phyloP scores from a whole-genome alignment of 1,284 basidiomycete genomes.

The Ustilago nuda region DNA sequence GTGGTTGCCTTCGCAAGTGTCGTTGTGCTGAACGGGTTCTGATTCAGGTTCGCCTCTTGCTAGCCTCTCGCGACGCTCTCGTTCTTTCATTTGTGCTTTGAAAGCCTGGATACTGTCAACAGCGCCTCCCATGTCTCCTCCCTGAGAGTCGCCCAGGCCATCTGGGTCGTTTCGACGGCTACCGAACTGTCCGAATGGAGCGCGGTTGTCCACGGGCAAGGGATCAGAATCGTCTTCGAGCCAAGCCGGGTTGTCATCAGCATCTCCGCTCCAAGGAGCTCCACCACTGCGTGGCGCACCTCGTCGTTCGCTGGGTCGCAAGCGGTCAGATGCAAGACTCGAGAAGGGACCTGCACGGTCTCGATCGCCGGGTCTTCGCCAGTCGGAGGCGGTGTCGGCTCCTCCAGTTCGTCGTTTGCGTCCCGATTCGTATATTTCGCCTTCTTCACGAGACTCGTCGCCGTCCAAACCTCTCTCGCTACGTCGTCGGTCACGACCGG shows the following conservation, averaged over 20 bases:
- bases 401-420: constrained; percentile 49
- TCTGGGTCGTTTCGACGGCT: constrained; percentile 35
- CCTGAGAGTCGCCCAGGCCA: constrained; percentile 18
- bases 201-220: constrained; percentile 46
- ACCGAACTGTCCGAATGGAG: constrained; percentile 69
- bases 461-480: constrained; percentile 41
- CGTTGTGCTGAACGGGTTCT: constrained; percentile 16
- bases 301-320: constrained; percentile 42
- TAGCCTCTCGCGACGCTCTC: constrained; percentile 74
- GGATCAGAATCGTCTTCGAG: constrained; percentile 80
- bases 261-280: constrained; percentile 70
- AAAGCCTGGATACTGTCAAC: constrained; percentile 85
- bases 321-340: constrained; percentile 38
- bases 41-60: constrained; percentile 36
- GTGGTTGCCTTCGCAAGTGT: constrained; percentile 7
- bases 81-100: constrained; percentile 87
- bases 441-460: constrained; percentile 50
- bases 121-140: constrained; percentile 38
- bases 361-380: constrained; percentile 48
- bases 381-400: constrained; percentile 48
- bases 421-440: constrained; percentile 52
- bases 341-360: constrained; percentile 45
- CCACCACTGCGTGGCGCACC: constrained; percentile 30
- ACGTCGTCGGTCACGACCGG: constrained; percentile 32
- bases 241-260: constrained; percentile 89